Percentiles rank a stretch among this genome's conserved stretches.
These are phyloP conservation scores for Sphaerulina populicola DNA, from an alignment of 2,329 filamentous ascomycete species.

Conservation along the genomic window DNA sequence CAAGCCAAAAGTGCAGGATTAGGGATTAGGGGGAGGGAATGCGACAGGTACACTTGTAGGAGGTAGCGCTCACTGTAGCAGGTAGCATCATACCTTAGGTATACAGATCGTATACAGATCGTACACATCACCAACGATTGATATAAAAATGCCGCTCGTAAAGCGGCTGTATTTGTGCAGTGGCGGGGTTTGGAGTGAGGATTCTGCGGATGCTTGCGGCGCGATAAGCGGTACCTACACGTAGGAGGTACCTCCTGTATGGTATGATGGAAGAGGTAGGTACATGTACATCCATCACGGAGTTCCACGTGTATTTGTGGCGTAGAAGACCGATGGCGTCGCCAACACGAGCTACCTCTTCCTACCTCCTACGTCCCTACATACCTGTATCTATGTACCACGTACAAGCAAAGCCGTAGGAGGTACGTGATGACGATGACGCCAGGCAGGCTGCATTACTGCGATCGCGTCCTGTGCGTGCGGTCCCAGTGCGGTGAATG, in stretches of 20 bases:
- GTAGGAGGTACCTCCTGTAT: too few relatives aligned
- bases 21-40: slow-evolving; percentile 1
- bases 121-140: slow-evolving; percentile 2
- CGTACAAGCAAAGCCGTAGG: slow-evolving; percentile 6
- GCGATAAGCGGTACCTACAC: background rate
- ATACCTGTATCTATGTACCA: background rate
- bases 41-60: background rate
- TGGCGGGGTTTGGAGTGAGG: slow-evolving; percentile 1
- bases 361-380: too few relatives aligned
- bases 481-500: too few relatives aligned
- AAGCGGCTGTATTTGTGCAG: slow-evolving; percentile 5
- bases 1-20: slow-evolving; percentile 4
- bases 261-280: background rate
- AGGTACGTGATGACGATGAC: slow-evolving; percentile 1
- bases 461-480: background rate
- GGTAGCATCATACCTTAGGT: too few relatives aligned
- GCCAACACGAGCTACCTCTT: slow-evolving; percentile 12
- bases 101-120: too few relatives aligned
- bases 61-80: too few relatives aligned
- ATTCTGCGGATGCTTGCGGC: slow-evolving; percentile 1
- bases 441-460: background rate
- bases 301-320: slow-evolving; percentile 5
- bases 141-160: background rate
- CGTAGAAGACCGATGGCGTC: background rate
- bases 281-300: slow-evolving; percentile 1